Conservation (phyloP, 441 rosid species). For the Pelargonium cotyledonis region DNA sequence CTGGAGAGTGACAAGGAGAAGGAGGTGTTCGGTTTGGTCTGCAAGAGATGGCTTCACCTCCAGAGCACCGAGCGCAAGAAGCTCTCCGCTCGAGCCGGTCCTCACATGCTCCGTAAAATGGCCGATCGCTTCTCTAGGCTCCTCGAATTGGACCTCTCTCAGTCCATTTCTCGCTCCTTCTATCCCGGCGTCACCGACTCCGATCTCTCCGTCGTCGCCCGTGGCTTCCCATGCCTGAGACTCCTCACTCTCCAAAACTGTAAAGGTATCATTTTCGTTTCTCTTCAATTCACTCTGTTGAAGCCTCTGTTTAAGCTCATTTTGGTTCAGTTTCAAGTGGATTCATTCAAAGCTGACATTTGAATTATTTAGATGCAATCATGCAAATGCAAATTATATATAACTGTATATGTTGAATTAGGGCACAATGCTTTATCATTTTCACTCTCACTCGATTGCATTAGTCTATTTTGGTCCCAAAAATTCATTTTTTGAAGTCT, state of each 20-base stretch:
- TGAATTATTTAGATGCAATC: no score
- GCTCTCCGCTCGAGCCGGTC: slow-evolving; percentile 83
- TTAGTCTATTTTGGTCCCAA: no score
- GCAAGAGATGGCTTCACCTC: slow-evolving; percentile 76
- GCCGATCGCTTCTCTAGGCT: slow-evolving; percentile 71
- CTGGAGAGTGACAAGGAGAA: slow-evolving; percentile 62
- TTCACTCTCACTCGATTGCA: no score
- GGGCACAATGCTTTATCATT: no score
- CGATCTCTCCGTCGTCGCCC: slow-evolving; percentile 66
- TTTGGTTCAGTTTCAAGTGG: not conserved
- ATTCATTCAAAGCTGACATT: not conserved
- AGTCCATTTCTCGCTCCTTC: slow-evolving; percentile 80
- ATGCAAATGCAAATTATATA: no score
- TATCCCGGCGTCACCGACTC: slow-evolving; percentile 89
- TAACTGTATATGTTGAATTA: no score
- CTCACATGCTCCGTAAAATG: slow-evolving; percentile 73
- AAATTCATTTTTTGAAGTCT: not conserved
- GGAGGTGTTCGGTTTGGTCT: slow-evolving; percentile 84
- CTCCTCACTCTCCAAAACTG: slow-evolving; percentile 61
- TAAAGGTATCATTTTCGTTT: slow-evolving; percentile 43
- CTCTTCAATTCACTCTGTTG: not conserved
- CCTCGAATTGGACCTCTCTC: slow-evolving; percentile 76
- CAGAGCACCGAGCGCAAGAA: slow-evolving; percentile 88
- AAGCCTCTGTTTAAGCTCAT: not conserved
- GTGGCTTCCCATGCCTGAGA: slow-evolving; percentile 56